Evolutionary conservation across 2,329 filamentous ascomycete species (phyloP), one percentile per base, ranked within the genome.

Genomic region (Talaromyces amestolkiae): DNA sequence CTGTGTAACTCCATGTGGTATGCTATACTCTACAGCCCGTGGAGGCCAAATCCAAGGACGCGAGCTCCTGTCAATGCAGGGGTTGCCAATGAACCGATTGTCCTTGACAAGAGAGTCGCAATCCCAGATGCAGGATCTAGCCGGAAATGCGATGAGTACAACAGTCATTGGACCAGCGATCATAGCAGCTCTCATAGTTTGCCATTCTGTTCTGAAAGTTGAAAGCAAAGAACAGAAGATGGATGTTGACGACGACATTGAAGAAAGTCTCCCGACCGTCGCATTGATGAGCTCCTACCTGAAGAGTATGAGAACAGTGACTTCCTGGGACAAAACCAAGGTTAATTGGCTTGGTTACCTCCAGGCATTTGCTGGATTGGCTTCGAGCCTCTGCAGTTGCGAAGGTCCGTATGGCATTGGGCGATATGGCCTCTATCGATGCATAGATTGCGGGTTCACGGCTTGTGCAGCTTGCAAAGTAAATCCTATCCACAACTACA

Each of bases 91-190:
- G 1, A 78, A 87, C 63, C 82, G 84, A 58, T 78, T 93, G 11
- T 78, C 87, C 0, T 81, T 92, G n/a, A 87, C 85, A 0, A 83
- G 83, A 9, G 88, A 93, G 70, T 84, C 82, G 0, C 81, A 88
- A 56, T 75, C 78, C 1, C 80, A 93, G 19, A 79, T 91, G 2
- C 86, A 89, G 68, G 86, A 92, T 68, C 78, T 94, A 2, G 90
- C 89, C 1, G 91, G 91, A 0, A 94, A 95, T 73, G 91, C 91
- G 0, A 94, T 94, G 91, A 87, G 85, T 0, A 87, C 86, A 0
- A 90, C 91, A 0, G 89, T 92, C 0, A 86, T 93, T 10, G 89
- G 88, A 2, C 81, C 85, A 1, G 84, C 85, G 0, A 82, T 91
- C 1, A 70, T 91, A 1, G 80, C 86, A 1, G 83, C 86, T 0